Conservation (phyloP, 2,329 filamentous ascomycete genomes). For the Neocatenulostroma microsporum region DNA sequence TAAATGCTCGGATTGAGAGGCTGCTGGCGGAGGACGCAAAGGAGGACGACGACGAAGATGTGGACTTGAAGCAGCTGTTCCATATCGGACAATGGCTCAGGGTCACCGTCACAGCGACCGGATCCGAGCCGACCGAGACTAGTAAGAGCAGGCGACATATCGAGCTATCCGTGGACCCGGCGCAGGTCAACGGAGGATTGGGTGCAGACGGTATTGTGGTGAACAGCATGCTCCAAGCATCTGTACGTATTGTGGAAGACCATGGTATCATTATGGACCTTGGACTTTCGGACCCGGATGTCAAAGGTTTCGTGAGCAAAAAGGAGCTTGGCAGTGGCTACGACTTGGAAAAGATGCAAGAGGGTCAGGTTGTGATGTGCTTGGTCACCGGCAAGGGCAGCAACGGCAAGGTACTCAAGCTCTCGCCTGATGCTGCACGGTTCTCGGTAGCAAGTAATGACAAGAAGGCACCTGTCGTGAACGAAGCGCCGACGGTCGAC, state of each 20-base stretch:
- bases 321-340: conserved; percentile 66
- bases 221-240: conserved; percentile 76
- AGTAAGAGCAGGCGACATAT: conserved; percentile 71
- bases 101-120: conserved; percentile 71
- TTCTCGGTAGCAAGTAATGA: conserved; percentile 18
- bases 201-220: conserved; percentile 63
- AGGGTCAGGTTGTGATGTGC: conserved; percentile 79
- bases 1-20: conserved; percentile 68
- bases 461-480: conserved; percentile 38
- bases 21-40: conserved; percentile 54
- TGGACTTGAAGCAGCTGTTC: conserved; percentile 71
- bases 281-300: conserved; percentile 58
- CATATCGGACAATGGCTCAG: conserved; percentile 79
- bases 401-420: conserved; percentile 76
- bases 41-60: conserved; percentile 50
- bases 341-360: conserved; percentile 61
- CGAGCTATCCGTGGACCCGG: conserved; percentile 76
- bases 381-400: conserved; percentile 66
- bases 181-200: conserved; percentile 68
- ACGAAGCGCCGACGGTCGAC: conserved; percentile 76
- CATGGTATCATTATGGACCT: conserved; percentile 92
- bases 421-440: conserved; percentile 61
- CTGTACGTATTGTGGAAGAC: conserved; percentile 87
- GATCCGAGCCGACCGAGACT: conserved; percentile 49
- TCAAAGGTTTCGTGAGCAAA: conserved; percentile 77